Percentiles rank a stretch among this genome's conserved stretches.
phyloP scores from a whole-genome alignment of 352 stramenopile species.

The Globisporangium emineosum region DNA sequence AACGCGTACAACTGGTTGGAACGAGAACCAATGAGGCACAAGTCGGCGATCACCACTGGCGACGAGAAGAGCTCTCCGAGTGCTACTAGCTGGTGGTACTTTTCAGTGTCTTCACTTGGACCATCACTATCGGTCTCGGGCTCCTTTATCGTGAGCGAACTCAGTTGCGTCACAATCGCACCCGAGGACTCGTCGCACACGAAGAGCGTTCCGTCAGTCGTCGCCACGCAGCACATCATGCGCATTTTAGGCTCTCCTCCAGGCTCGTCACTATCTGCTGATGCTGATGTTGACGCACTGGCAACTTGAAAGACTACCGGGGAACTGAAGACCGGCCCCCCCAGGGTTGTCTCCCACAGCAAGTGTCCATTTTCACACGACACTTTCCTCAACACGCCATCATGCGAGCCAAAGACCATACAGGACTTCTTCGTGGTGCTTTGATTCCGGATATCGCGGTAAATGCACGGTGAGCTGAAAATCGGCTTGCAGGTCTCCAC shows the following conservation, averaged over 20 bases:
- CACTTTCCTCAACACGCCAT: slow-evolving; percentile 44
- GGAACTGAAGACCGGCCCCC: slow-evolving; percentile 45
- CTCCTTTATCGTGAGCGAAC: background rate
- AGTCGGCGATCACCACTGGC: slow-evolving; percentile 39
- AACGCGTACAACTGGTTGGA: slow-evolving; percentile 44
- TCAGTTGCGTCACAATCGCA: slow-evolving; percentile 18
- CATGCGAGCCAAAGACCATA: slow-evolving; percentile 51
- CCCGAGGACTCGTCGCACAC: slow-evolving; percentile 44
- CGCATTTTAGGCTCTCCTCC: background rate
- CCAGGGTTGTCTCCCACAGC: slow-evolving; percentile 29
- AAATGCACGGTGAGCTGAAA: slow-evolving; percentile 58
- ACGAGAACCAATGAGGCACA: slow-evolving; percentile 49
- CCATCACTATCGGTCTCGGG: too few relatives aligned
- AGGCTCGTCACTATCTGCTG: background rate
- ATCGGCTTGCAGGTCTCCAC: slow-evolving; percentile 44
- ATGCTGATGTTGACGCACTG: background rate
- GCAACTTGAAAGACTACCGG: slow-evolving; percentile 26
- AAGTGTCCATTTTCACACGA: slow-evolving; percentile 25
- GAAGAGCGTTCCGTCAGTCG: slow-evolving; percentile 33
- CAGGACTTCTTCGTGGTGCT: background rate
- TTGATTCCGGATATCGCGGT: background rate
- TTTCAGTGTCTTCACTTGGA: background rate
- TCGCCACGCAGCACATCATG: slow-evolving; percentile 41
- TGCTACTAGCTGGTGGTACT: too few relatives aligned
- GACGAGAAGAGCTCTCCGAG: slow-evolving; percentile 56